Base-by-base conservation (phyloP, 345 rosid genomes). In the Ailanthus altissimus region DNA sequence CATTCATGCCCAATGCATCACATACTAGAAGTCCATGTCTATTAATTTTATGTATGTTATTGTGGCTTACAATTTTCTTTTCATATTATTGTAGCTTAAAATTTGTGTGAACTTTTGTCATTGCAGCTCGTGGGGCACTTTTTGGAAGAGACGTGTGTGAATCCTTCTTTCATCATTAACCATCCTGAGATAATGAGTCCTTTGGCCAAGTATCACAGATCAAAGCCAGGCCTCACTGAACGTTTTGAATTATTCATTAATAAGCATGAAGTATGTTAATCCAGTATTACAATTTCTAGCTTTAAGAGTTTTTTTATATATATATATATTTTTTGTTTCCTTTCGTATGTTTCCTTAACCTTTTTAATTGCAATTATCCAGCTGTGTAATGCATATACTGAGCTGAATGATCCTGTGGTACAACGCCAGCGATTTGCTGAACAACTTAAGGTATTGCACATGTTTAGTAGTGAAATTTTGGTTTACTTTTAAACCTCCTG, bases 321-420 rank as follows among this genome's bases (percentile, higher is more conserved):
- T 47, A 16, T n/a, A n/a, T 26, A 62, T 56, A 5, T n/a, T 51
- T 60, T 57, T 56, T 25, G 38, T 53, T 7, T 73, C 63, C 5
- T 20, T 49, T 16, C 2, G 63, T 38, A 18, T 23, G 40, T 43
- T 21, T 14, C 21, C 25, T 36, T n/a, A 23, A 38, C 25, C 6
- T 23, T 18, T 25, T 23, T 49, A 40, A 21, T 25, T 70, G 23
- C 43, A 50, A 69, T 64, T 28, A 21, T 56, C 67, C 79, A 97
- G 98, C 78, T 94, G 45, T 92, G 94, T 87, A 94, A 97, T 77
- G 99, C 99, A 26, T 97, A 97, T 86, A 97, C 98, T 4, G 99
- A 97, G 82, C 70, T 94, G 85, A 97, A 97, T 77, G 99, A 97
- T 76, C 99, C 99, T 43, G 90, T 92, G 8, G 99, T 91, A 66